Conservation (phyloP, 305 asterid genomes). For the Fraxinus sp. region DNA sequence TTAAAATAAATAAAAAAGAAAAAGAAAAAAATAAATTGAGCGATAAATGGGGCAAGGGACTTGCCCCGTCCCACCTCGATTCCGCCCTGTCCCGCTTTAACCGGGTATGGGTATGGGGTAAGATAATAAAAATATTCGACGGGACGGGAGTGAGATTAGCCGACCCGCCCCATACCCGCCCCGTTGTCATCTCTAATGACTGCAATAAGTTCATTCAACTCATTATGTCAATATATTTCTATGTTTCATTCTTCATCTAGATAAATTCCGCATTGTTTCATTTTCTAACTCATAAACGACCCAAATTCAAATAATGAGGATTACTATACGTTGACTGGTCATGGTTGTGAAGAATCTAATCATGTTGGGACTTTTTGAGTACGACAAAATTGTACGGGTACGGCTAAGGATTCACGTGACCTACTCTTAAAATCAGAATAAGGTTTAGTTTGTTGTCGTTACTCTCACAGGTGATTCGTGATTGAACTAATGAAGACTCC, state of each 20-base stretch:
- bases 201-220: constrained; percentile 2
- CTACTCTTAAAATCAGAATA: background rate
- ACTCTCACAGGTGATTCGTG: background rate
- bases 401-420: background rate
- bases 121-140: too few relatives aligned
- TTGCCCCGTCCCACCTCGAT: too few relatives aligned
- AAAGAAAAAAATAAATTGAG: too few relatives aligned
- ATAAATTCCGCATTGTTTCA: background rate
- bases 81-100: too few relatives aligned
- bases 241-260: background rate
- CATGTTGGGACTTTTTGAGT: background rate
- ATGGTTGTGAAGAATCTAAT: background rate
- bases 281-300: background rate
- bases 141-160: too few relatives aligned
- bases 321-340: background rate
- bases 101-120: too few relatives aligned
- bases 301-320: background rate
- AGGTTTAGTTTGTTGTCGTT: background rate
- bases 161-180: too few relatives aligned
- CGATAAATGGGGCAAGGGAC: too few relatives aligned
- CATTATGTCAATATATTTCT: background rate
- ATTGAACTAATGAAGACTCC: background rate
- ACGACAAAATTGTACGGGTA: background rate
- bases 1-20: too few relatives aligned
- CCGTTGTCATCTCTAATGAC: too few relatives aligned